phyloP scores from a whole-genome alignment of 1,139 yeast species.

The Yamadazyma atmosphaerica region DNA sequence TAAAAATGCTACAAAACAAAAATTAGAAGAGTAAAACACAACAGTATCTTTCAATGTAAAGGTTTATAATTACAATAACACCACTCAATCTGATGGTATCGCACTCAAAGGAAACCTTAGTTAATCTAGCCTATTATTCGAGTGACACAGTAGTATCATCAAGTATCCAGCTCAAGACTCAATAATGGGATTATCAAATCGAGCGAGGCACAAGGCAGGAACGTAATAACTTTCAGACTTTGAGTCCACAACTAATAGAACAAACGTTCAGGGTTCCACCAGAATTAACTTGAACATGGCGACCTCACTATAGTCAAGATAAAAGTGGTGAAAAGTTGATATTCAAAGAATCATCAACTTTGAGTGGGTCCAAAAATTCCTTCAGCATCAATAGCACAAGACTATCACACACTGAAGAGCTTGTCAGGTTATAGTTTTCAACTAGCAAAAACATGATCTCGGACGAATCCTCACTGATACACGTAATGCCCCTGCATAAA shows the following conservation, averaged over 20 bases:
- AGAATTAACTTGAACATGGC: constrained; percentile 17
- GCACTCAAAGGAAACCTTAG: constrained; percentile 71
- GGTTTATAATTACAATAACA: constrained; percentile 72
- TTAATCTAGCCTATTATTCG: constrained; percentile 60
- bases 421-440: constrained; percentile 99
- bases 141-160: background rate
- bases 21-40: background rate
- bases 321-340: constrained; percentile 12
- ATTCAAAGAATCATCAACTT: constrained; percentile 36
- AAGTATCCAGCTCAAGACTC: constrained; percentile 60
- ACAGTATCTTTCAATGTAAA: constrained; percentile 50
- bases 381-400: constrained; percentile 48
- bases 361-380: constrained; percentile 70
- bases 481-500: constrained; percentile 99
- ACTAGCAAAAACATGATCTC: constrained; percentile 99
- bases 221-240: no score
- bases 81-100: constrained; percentile 59
- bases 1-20: background rate
- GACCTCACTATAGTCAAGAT: constrained; percentile 12
- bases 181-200: constrained; percentile 21
- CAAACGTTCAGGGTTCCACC: background rate
- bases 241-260: no score
- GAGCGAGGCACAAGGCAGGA: constrained; percentile 75
- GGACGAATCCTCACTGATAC: constrained; percentile 99
- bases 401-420: constrained; percentile 66